Conservation (phyloP, 257 asterid genomes). For the Linaria vulgaris region DNA sequence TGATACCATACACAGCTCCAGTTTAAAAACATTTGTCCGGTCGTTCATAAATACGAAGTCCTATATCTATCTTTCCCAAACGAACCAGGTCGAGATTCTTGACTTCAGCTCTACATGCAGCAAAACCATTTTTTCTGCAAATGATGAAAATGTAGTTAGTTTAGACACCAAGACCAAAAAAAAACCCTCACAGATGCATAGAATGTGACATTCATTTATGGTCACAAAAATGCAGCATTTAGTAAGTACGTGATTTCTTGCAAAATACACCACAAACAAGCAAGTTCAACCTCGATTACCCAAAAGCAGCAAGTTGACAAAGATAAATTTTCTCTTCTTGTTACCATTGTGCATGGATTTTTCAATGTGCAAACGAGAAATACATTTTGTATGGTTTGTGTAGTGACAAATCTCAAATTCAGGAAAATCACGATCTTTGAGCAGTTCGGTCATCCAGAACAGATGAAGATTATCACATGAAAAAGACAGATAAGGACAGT, state of each 20-base stretch:
- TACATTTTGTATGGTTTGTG: not conserved
- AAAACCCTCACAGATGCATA: not conserved
- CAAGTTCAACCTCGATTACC: not conserved
- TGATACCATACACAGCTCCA: conserved; percentile 42
- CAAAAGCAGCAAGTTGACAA: not conserved
- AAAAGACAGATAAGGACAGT: conserved; percentile 14
- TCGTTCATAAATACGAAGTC: conserved; percentile 50
- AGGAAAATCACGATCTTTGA: too few relatives aligned
- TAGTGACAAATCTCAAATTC: too few relatives aligned
- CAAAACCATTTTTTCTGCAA: conserved; percentile 95
- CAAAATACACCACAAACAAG: too few relatives aligned
- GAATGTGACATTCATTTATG: not conserved
- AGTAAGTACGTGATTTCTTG: too few relatives aligned
- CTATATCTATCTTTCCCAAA: conserved; percentile 40
- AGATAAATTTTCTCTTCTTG: not conserved
- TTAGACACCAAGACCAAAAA: conserved; percentile 2
- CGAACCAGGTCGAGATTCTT: conserved; percentile 55
- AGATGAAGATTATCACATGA: not conserved
- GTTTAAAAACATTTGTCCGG: conserved; percentile 35
- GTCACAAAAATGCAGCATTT: not conserved
- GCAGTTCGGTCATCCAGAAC: not conserved
- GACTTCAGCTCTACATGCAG: conserved; percentile 74
- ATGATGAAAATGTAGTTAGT: conserved; percentile 23
- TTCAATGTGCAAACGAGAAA: not conserved
- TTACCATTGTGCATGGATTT: not conserved